Evolutionary conservation across 2,329 filamentous ascomycete species (phyloP), one percentile per base, ranked within the genome.

Genomic region (Fusarium clavum): DNA sequence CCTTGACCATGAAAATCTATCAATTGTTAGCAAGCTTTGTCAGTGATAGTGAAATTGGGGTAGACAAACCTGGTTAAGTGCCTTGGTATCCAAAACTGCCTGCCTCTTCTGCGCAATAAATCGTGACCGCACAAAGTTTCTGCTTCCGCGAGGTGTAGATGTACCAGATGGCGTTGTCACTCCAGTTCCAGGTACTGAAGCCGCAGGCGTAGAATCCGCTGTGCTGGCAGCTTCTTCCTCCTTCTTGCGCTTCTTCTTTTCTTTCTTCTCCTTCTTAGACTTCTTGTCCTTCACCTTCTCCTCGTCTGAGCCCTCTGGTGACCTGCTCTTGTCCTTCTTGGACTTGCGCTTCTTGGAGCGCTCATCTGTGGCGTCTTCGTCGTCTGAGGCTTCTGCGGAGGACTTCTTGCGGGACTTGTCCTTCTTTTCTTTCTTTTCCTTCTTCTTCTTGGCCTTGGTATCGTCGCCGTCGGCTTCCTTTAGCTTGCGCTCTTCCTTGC

Each of bases 81-180:
- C 93, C 76, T 91, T 90, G 51, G 90, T 87, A 79, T 98, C 92
- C 83, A 94, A 87, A 62, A 94, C 87, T 4, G 94, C 94, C 83
- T 91, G 88, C 75, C 90, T 90, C 84, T 98, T 98, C 74, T 96
- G 93, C 60, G 91, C 91, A 75, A 98, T 97, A 79, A 94, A 93
- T 64, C 93, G 87, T 72, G 92, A 90, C 69, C 95, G 86, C 48
- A 94, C 89, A 57, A 92, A 87, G 78, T 94, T 92, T 69, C 94
- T 87, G 51, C 86, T 89, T 11, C 80, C 81, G 64, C 78, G 82
- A 61, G 84, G 84, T 30, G 82, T 85, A 29, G 83, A 83, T 47
- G 80, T 83, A 56, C 81, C 82, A 49, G 83, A 83, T 4, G 81
- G 79, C 2, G 77, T 78, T 9, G 81, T 80, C 22, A 78, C 81